Evolutionary conservation across 2,329 filamentous ascomycete genomes (phyloP), one percentile per base, ranked within the genome.

Genomic region (Mariannaea elegans): DNA sequence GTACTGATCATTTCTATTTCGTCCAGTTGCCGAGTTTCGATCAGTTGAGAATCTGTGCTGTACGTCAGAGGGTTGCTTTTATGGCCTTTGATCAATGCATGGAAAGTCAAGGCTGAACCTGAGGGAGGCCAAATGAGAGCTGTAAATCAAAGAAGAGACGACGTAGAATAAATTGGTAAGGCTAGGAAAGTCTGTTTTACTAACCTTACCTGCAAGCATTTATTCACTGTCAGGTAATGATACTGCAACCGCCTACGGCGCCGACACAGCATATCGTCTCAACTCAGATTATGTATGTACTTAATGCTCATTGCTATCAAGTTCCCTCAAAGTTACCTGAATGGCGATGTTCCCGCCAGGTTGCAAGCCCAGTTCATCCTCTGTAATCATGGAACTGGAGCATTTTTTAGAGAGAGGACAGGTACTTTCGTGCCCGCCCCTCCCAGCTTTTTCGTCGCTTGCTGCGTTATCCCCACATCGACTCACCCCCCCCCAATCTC

Each of bases 391-490:
- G 49, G 19, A 42, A 39, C 27, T 27, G 45, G 27, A 23, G 31
- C 41, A 23, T 46, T n/a, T 42, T n/a, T 23, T 29, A 18, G 9
- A 50, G 16, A 12, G 36, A 19, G 36, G 16, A 39, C 39, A 46
- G 50, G 18, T 44, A 34, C 50, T n/a, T 45, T 38, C 21, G 8
- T 44, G 41, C 13, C 24, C 21, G 21, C 21, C 29, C 42, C 29
- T 29, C 31, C 41, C 16, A 23, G 34, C 27, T 21, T 41, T 29
- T 45, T 54, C 42, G 19, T 23, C 50, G 29, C 29, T 53, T 42
- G 39, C 19, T 53, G 50, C 49, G 39, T 32, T 53, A 45, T 45
- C 50, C 50, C 42, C 36, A 36, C 16, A 47, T 50, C 18, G 36
- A 48, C 23, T 32, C 42, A 44, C 10, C n/a, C 47, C 56, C 47